phyloP scores from a whole-genome alignment of 352 stramenopile species.

The Phytophthora hybrid region DNA sequence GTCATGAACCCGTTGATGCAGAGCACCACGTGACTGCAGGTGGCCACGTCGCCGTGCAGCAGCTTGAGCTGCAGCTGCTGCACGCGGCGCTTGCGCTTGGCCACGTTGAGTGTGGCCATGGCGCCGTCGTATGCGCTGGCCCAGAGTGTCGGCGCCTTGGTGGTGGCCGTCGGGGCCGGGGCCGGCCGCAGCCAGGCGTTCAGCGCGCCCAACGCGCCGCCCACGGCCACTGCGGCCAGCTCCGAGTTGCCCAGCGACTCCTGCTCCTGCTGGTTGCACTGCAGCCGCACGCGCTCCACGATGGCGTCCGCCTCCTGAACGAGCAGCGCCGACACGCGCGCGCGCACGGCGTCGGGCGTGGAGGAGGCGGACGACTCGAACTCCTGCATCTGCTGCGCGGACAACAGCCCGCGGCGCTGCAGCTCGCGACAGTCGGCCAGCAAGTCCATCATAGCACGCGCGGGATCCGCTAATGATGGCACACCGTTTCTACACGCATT shows the following conservation, averaged over 20 bases:
- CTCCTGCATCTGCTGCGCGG: constrained; percentile 40
- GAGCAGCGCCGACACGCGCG: constrained; percentile 40
- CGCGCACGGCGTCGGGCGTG: constrained; percentile 4
- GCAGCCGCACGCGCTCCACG: constrained; percentile 54
- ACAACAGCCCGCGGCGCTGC: constrained; percentile 44
- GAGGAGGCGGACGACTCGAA: constrained; percentile 27
- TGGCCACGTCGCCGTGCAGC: constrained; percentile 67
- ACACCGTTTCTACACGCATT: background rate
- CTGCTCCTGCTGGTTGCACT: constrained; percentile 63
- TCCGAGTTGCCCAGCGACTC: constrained; percentile 60
- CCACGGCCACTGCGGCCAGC: constrained; percentile 65
- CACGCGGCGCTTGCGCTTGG: constrained; percentile 67
- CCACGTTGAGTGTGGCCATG: constrained; percentile 77
- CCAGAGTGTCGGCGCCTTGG: constrained; percentile 56
- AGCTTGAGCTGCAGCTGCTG: constrained; percentile 75
- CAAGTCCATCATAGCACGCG: constrained; percentile 19
- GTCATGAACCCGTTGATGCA: constrained; percentile 92
- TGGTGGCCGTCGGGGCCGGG: constrained; percentile 2
- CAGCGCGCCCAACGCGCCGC: constrained; percentile 68
- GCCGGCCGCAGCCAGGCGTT: constrained; percentile 72
- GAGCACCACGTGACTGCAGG: constrained; percentile 69
- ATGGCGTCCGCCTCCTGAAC: constrained; percentile 58
- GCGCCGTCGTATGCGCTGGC: constrained; percentile 77
- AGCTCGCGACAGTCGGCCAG: constrained; percentile 51
- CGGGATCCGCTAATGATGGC: background rate